phyloP scores from a whole-genome alignment of 148 eudicot genomes.

The Nepenthes mirabilis region DNA sequence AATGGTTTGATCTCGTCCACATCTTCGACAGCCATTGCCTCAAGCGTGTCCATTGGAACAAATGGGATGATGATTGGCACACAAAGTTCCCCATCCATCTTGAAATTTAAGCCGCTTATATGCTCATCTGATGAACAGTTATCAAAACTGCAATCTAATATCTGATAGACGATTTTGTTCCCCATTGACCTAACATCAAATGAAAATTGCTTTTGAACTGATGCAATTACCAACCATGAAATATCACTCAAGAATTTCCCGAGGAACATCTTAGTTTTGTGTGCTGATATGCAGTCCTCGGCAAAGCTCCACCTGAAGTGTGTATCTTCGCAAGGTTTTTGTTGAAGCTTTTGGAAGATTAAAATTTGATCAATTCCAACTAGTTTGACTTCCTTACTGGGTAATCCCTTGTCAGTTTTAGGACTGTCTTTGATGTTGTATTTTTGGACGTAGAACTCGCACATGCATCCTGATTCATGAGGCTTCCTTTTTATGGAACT shows the following conservation, averaged over 20 bases:
- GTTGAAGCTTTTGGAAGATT: constrained; percentile 53
- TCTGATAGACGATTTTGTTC: constrained; percentile 55
- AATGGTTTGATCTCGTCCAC: constrained; percentile 12
- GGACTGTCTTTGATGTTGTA: constrained; percentile 30
- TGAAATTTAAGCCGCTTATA: constrained; percentile 48
- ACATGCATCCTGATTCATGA: constrained; percentile 49
- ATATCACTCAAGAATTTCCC: constrained; percentile 63
- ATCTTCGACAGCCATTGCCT: constrained; percentile 11
- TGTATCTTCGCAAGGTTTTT: constrained; percentile 36
- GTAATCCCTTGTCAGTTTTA: constrained; percentile 24
- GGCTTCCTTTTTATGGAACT: constrained; percentile 69
- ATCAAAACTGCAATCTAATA: constrained; percentile 32
- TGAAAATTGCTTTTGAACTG: constrained; percentile 42
- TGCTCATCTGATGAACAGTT: constrained; percentile 15
- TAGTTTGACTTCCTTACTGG: constrained; percentile 35
- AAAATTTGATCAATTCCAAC: constrained; percentile 48
- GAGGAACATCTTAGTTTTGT: constrained; percentile 38
- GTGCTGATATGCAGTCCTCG: constrained; percentile 61
- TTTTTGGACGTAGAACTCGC: constrained; percentile 53
- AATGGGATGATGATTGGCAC: constrained; percentile 40
- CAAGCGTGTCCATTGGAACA: constrained; percentile 10
- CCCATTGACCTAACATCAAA: constrained; percentile 51
- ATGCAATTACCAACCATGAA: constrained; percentile 70
- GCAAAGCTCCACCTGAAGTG: constrained; percentile 62
- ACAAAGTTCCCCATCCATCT: constrained; percentile 32